Base-by-base conservation (phyloP, 495 filamentous ascomycete genomes). In the Aspergillus egyptiacus region DNA sequence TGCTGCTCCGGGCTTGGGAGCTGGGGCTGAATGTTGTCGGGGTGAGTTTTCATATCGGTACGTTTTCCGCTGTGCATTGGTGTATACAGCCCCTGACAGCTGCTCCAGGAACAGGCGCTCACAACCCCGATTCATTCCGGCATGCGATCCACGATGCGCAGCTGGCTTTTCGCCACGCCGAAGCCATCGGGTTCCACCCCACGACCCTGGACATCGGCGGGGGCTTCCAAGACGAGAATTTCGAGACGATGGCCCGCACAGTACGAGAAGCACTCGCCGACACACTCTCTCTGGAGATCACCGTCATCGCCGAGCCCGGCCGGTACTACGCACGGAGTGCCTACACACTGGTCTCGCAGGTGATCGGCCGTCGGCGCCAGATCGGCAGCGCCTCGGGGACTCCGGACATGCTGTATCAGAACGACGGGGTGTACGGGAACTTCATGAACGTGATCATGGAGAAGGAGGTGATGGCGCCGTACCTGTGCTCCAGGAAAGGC, bases 11-110 rank as follows among this genome's bases (percentile, higher is more conserved):
- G 15, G 65, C 59, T 14, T 49, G 49, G 55, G 50, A 65, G 11
- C 49, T 70, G 10, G 56, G 46, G 1, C 37, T 70, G n/a, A 48
- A 54, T 14, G 46, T 70, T 17, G 45, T 57, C 11, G 67, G 67
- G 0, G 58, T 70, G 15, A 62, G 63, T 17, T 70, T 70, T 39
- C 67, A 70, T 54, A 53, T 70, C 30, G 66, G 66, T 61, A 57
- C 25, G 55, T 45, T 43, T 22, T 33, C 24, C 24, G 0, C 14
- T 18, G 5, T 7, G 7, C 20, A 20, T 1, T 8, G 2, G 2
- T 11, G 4, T 27, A 17, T 3, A 43, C 9, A 23, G 5, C 5
- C 2, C 8, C 40, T 39, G 15, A 38, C 20, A 40, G 31, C 4
- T 5, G 8, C 31, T 4, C 5, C 5, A 33, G 31, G 31, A n/a